Evolutionary conservation across 805 yeast genomes (phyloP), one percentile per base, ranked within the genome.

Genomic region (Diddensiella transvaalensis): DNA sequence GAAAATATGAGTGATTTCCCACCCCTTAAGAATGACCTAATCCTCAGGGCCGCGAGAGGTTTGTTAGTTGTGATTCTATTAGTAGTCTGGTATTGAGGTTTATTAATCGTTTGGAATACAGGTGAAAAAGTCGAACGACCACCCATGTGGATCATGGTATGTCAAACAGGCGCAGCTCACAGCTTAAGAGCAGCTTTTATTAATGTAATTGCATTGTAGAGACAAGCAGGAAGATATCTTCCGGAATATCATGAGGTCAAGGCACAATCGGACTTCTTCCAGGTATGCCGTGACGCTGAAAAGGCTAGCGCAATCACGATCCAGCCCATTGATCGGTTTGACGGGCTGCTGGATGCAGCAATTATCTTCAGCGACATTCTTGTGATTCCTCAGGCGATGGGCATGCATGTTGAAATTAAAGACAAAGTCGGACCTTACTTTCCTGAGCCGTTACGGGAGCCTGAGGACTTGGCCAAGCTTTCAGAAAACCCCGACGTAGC

Each of bases 311-410:
- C 79, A 47, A 88, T 93, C 64, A 93, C 99, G 1, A 90, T 93
- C 54, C 99, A 93, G 70, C 99, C 99, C 3, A 79, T 93, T 48
- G 87, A 83, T 47, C 96, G 87, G 60, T 93, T 80, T 62, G 83
- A 83, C 48, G 97, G 96, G 0, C 74, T 90, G 47, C 77, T 91
- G 42, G 99, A 93, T 63, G 98, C 98, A 3, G 99, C 99, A 3
- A 93, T 93, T 58, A 93, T 93, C 49, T 93, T 93, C 72, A 83
- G 90, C 64, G 99, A 93, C 65, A 93, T 93, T 58, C 74, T 93
- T 50, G 99, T 93, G 33, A 85, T 93, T 47, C 99, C 99, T 2
- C 98, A 93, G 70, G 99, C 97, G 10, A 83, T 93, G 89, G 99
- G 99, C 11, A 87, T 90, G 85, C 82, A 79, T 46, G 96, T 93